These are phyloP conservation scores for Tetradesmus obliquus DNA, from an alignment of 139 green algal species.

Conservation along the genomic window DNA sequence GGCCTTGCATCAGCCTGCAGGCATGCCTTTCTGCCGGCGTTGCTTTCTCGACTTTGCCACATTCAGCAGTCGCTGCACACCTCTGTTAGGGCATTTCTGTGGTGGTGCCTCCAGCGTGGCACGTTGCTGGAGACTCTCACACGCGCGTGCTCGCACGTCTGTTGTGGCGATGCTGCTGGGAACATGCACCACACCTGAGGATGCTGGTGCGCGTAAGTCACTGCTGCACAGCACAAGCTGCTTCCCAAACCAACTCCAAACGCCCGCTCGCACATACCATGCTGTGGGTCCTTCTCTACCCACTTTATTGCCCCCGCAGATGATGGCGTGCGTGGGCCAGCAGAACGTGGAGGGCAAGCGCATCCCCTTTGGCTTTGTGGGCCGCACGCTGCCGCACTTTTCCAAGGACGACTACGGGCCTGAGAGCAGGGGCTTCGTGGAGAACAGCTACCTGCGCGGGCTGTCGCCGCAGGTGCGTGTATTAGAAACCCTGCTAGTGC, in stretches of 20 bases:
- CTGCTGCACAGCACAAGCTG: no score
- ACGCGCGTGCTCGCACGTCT: neutral
- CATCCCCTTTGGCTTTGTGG: slow-evolving; percentile 96
- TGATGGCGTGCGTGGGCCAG: slow-evolving; percentile 99
- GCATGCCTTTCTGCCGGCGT: neutral
- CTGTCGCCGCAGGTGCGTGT: slow-evolving; percentile 86
- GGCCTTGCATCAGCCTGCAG: neutral
- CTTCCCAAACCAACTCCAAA: no score
- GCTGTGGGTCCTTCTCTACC: neutral
- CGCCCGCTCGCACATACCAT: no score
- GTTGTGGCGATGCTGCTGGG: neutral
- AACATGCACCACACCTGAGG: neutral
- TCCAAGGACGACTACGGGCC: slow-evolving; percentile 96
- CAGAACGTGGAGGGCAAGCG: slow-evolving; percentile 99
- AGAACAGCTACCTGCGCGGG: slow-evolving; percentile 97
- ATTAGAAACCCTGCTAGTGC: neutral
- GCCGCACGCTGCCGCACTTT: slow-evolving; percentile 95
- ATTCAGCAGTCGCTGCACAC: neutral
- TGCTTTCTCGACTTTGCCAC: neutral
- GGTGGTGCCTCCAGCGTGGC: no score
- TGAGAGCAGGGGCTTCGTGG: slow-evolving; percentile 97
- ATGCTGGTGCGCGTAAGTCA: neutral
- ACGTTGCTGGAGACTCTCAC: no score
- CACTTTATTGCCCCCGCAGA: slow-evolving; percentile 55
- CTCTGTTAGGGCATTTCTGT: no score